A percentile compares a stretch with the other conserved stretches of the same genome.
These are phyloP conservation scores for Quillaja saponaria DNA, from an alignment of 306 rosid species.

Conservation along the genomic window DNA sequence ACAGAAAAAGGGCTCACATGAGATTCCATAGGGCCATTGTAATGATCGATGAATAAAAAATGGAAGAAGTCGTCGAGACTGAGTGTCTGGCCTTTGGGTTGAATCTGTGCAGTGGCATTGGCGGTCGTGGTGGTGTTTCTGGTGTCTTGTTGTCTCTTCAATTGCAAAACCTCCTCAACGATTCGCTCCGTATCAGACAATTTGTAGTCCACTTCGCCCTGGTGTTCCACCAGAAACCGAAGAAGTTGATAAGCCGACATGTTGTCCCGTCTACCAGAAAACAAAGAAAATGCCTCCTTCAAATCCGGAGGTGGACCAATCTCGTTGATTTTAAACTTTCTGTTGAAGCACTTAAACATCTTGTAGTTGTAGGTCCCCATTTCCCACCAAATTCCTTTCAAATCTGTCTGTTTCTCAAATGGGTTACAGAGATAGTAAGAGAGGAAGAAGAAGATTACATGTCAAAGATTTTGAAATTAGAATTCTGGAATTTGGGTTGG, in stretches of 20 bases:
- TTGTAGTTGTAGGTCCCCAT: constrained; percentile 42
- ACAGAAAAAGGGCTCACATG: constrained; percentile 33
- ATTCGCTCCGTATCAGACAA: constrained; percentile 38
- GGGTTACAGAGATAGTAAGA: too few relatives aligned
- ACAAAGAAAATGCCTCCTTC: constrained; percentile 46
- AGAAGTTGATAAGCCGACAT: constrained; percentile 61
- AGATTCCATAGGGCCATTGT: constrained; percentile 42
- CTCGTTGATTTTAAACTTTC: constrained; percentile 63
- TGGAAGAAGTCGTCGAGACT: constrained; percentile 47
- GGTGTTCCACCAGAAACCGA: constrained; percentile 52
- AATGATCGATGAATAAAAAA: constrained; percentile 38
- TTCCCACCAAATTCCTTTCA: not conserved
- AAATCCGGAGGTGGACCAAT: constrained; percentile 70
- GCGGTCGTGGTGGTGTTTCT: not conserved
- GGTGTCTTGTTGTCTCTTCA: constrained; percentile 22
- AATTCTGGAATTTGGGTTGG: not conserved
- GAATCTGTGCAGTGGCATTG: constrained; percentile 12
- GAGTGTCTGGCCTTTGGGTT: constrained; percentile 24
- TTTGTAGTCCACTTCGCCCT: constrained; percentile 45
- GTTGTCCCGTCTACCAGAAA: constrained; percentile 33
- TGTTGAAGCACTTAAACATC: constrained; percentile 59
- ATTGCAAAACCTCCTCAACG: constrained; percentile 32
- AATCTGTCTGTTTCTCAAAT: constrained; percentile 3
- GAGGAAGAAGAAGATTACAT: too few relatives aligned
- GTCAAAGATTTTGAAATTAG: too few relatives aligned